Evolutionary conservation across 805 yeast genomes (phyloP).

Genomic region (Teunomyces tritomae): DNA sequence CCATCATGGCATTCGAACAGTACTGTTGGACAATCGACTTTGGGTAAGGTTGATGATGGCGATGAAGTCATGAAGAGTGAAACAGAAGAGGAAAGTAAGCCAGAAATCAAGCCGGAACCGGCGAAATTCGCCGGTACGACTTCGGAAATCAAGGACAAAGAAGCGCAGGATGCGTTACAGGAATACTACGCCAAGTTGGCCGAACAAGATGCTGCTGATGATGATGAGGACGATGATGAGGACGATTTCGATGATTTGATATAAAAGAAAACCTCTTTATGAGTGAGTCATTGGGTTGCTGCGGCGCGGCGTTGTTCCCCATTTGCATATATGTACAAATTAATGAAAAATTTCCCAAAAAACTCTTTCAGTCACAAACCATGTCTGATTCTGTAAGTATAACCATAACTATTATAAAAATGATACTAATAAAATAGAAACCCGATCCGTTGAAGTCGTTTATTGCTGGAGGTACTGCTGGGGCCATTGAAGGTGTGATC

Average conservation of each 20-base stretch:
- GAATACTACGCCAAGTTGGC: conserved; percentile 75
- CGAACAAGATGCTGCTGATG: conserved; percentile 62
- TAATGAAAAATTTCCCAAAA: conserved; percentile 1
- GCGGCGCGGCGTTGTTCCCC: neutral
- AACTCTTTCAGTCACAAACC: neutral
- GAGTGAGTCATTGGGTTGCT: neutral
- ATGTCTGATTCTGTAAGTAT: conserved; percentile 2
- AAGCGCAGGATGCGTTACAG: conserved; percentile 65
- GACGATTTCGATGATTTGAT: conserved; percentile 31
- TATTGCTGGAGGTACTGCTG: conserved; percentile 94
- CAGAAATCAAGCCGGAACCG: conserved; percentile 7
- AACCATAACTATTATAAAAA: neutral
- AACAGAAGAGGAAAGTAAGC: conserved; percentile 3
- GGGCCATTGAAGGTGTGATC: conserved; percentile 88
- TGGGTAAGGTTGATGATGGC: conserved; percentile 54
- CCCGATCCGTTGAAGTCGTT: conserved; percentile 79
- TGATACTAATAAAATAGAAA: conserved; percentile 23
- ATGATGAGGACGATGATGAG: conserved; percentile 45
- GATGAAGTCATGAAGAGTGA: conserved; percentile 29
- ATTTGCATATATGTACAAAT: neutral
- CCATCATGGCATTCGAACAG: conserved; percentile 96
- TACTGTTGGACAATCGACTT: conserved; percentile 72
- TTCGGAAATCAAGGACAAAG: conserved; percentile 46
- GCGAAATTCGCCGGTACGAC: neutral
- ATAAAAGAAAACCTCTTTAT: conserved; percentile 2